Percentiles rank a stretch among this genome's conserved stretches.
Evolutionary conservation across 169 alveolate genomes (phyloP).

Genomic region (Condylostoma magnum): DNA sequence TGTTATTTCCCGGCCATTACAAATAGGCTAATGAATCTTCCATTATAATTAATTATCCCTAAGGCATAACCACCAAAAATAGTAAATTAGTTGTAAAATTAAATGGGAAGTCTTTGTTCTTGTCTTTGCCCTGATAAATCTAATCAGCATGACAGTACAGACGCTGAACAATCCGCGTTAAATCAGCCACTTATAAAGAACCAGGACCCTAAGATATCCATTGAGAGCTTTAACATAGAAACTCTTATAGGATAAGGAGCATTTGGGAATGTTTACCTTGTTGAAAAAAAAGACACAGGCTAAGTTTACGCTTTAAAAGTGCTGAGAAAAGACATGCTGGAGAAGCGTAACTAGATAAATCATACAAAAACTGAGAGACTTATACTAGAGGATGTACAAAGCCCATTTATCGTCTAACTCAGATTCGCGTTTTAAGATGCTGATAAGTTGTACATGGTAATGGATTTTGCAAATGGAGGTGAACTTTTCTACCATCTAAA

Average conservation of each 20-base stretch:
- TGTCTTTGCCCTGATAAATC: too few species aligned
- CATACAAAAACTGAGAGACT: slow-evolving; percentile 63
- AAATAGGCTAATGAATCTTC: too few species aligned
- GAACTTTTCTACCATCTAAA: slow-evolving; percentile 54
- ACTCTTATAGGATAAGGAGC: slow-evolving; percentile 77
- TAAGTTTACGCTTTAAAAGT: slow-evolving; percentile 80
- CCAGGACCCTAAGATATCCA: neutral
- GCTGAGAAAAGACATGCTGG: slow-evolving; percentile 58
- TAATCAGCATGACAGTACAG: too few species aligned
- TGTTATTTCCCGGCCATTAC: slow-evolving; percentile 29
- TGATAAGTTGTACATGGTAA: slow-evolving; percentile 52
- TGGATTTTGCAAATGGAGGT: slow-evolving; percentile 71
- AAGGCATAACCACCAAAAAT: too few species aligned
- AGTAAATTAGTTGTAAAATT: too few species aligned
- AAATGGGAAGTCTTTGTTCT: too few species aligned
- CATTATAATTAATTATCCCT: too few species aligned
- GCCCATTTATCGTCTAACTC: slow-evolving; percentile 65
- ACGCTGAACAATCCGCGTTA: too few species aligned
- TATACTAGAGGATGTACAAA: slow-evolving; percentile 50
- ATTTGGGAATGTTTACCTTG: slow-evolving; percentile 83
- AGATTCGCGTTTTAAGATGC: slow-evolving; percentile 67
- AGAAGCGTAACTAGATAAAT: slow-evolving; percentile 51
- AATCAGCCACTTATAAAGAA: too few species aligned
- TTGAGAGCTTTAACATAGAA: slow-evolving; percentile 55
- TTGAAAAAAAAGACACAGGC: slow-evolving; percentile 68